Percentiles rank a stretch among this genome's conserved stretches.
These are phyloP conservation scores for Holtermannia corniformis DNA, from an alignment of 768 basidiomycete genomes.

Conservation along the genomic window DNA sequence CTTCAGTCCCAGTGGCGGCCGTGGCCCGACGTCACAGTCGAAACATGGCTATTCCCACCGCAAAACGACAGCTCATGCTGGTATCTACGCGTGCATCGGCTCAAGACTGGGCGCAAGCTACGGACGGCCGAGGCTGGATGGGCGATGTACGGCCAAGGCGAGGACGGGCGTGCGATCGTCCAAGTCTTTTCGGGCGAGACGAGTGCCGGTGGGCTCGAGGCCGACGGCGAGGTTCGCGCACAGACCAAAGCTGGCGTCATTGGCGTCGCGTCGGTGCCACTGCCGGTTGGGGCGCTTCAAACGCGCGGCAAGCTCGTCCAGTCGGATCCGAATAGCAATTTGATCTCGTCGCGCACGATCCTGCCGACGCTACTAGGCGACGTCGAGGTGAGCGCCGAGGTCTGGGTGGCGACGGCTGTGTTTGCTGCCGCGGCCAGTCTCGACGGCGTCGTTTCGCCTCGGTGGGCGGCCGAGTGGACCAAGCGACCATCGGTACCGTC, in stretches of 20 bases:
- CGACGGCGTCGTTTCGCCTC: slow-evolving; percentile 4
- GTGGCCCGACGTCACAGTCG: slow-evolving; percentile 61
- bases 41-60: slow-evolving; percentile 67
- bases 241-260: slow-evolving; percentile 55
- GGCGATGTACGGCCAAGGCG: slow-evolving; percentile 59
- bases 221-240: slow-evolving; percentile 47
- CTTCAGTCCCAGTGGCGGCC: slow-evolving; percentile 65
- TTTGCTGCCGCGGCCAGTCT: slow-evolving; percentile 52
- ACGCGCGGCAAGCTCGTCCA: slow-evolving; percentile 46
- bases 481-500: slow-evolving; percentile 26
- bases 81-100: slow-evolving; percentile 62
- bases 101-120: slow-evolving; percentile 50
- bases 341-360: slow-evolving; percentile 59
- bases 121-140: slow-evolving; percentile 60
- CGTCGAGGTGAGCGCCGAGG: slow-evolving; percentile 44
- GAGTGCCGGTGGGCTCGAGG: slow-evolving; percentile 50
- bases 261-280: slow-evolving; percentile 51
- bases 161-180: slow-evolving; percentile 54
- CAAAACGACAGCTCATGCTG: slow-evolving; percentile 48
- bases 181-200: slow-evolving; percentile 43
- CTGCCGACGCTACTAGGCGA: slow-evolving; percentile 55
- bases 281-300: not conserved
- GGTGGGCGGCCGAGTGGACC: slow-evolving; percentile 31
- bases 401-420: slow-evolving; percentile 59
- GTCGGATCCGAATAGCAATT: slow-evolving; percentile 63